Evolutionary conservation across 1,139 yeast species (phyloP).

Genomic region (Kodamaea suecica): DNA sequence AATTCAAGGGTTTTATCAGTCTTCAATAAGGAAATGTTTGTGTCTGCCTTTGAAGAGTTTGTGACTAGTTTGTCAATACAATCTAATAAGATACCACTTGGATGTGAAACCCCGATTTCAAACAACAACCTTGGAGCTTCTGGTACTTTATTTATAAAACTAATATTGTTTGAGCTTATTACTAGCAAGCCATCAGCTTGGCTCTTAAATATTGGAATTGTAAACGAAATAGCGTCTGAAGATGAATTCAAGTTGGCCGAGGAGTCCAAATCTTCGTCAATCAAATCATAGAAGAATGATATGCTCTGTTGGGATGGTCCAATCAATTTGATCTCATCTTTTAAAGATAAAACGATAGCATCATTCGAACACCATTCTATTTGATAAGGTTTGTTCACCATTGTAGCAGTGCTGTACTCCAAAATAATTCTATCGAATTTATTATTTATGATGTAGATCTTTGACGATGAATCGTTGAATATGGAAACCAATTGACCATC

Average conservation of each 20-base stretch:
- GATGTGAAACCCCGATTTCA: slow-evolving; percentile 77
- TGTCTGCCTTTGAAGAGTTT: slow-evolving; percentile 82
- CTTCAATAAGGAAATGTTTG: slow-evolving; percentile 58
- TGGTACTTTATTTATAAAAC: slow-evolving; percentile 66
- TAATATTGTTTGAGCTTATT: slow-evolving; percentile 55
- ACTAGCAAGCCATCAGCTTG: slow-evolving; percentile 74
- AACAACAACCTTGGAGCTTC: slow-evolving; percentile 59
- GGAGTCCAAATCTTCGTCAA: slow-evolving; percentile 29
- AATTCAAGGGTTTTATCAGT: slow-evolving; percentile 49
- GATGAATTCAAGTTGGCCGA: slow-evolving; percentile 16
- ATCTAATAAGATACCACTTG: slow-evolving; percentile 79
- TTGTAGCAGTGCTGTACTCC: slow-evolving; percentile 44
- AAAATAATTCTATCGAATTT: slow-evolving; percentile 52
- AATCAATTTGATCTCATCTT: slow-evolving; percentile 64
- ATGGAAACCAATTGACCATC: slow-evolving; percentile 61
- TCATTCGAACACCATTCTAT: slow-evolving; percentile 87
- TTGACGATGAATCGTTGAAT: slow-evolving; percentile 40
- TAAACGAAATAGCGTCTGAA: slow-evolving; percentile 26
- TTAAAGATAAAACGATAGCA: slow-evolving; percentile 59
- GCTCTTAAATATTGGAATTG: slow-evolving; percentile 40
- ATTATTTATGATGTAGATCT: slow-evolving; percentile 52
- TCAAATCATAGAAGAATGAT: slow-evolving; percentile 44
- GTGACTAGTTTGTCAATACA: slow-evolving; percentile 69
- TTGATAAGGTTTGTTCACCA: slow-evolving; percentile 37
- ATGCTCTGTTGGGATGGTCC: slow-evolving; percentile 70